These are phyloP conservation scores for Amphicarpaea edgeworthii DNA, from an alignment of 306 rosid species.

Conservation along the genomic window DNA sequence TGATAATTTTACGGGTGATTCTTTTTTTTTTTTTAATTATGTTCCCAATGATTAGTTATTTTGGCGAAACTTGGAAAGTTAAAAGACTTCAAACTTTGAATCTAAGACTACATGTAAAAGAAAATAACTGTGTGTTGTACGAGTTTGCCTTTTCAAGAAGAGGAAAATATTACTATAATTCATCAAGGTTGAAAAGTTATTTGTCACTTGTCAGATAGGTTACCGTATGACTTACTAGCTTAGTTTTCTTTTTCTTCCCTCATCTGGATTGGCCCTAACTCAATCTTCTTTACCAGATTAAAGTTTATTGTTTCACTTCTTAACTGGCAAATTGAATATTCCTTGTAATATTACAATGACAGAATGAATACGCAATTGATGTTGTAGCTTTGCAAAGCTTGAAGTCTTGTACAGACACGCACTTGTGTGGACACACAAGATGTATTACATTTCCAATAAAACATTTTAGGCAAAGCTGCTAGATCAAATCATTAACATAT, in stretches of 20 bases:
- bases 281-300: conserved; percentile 21
- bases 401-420: background rate
- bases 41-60: conserved; percentile 7
- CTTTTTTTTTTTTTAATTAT: background rate
- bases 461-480: conserved; percentile 16
- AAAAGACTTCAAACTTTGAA: conserved; percentile 24
- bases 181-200: conserved; percentile 14
- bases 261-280: conserved; percentile 15
- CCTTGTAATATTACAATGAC: conserved; percentile 18
- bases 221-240: background rate
- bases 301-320: conserved; percentile 14
- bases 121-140: conserved; percentile 13
- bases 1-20: conserved; percentile 17
- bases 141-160: conserved; percentile 24
- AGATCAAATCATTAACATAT: too few species aligned
- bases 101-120: background rate
- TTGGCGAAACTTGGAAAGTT: conserved; percentile 1
- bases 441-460: background rate
- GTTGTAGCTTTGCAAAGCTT: conserved; percentile 21
- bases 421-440: background rate
- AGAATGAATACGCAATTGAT: conserved; percentile 1
- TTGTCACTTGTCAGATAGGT: conserved; percentile 21
- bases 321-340: conserved; percentile 33
- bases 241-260: conserved; percentile 6
- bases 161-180: conserved; percentile 6